A percentile compares a stretch with the other conserved stretches of the same genome.
phyloP scores from a whole-genome alignment of 2,329 filamentous ascomycete genomes.

The Endoconidiophora polonica region DNA sequence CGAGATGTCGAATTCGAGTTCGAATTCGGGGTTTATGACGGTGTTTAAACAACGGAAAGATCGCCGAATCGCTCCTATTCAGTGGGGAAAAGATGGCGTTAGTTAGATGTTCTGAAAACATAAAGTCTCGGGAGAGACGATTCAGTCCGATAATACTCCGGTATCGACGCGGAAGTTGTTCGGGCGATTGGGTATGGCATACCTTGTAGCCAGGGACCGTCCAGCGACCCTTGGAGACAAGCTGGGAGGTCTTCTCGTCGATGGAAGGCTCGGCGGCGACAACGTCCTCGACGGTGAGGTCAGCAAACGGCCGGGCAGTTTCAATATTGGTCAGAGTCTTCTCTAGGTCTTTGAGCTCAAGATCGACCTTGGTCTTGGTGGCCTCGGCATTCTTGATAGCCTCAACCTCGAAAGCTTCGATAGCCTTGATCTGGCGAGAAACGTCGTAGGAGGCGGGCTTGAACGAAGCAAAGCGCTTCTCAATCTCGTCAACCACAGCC shows the following conservation, averaged over 20 bases:
- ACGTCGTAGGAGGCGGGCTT: conserved; percentile 91
- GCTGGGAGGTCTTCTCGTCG: conserved; percentile 85
- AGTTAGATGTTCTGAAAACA: not conserved
- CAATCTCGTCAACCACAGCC: conserved; percentile 87
- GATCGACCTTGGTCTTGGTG: conserved; percentile 90
- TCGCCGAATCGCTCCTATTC: conserved; percentile 95
- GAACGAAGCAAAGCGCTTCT: conserved; percentile 85
- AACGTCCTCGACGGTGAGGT: conserved; percentile 95
- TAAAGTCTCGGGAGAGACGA: not conserved
- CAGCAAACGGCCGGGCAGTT: conserved; percentile 85
- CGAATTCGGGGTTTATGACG: conserved; percentile 10
- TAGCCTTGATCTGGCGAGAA: conserved; percentile 85
- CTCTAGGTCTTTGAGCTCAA: conserved; percentile 83
- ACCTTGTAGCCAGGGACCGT: conserved; percentile 98
- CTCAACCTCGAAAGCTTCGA: conserved; percentile 94
- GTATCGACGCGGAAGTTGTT: not conserved
- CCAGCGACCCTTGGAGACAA: conserved; percentile 98
- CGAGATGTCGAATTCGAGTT: conserved; percentile 3
- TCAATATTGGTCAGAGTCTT: conserved; percentile 96
- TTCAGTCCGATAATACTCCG: not conserved
- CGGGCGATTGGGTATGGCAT: conserved; percentile 21
- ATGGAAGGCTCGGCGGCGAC: conserved; percentile 88
- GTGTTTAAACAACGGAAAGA: conserved; percentile 73
- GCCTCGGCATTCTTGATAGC: conserved; percentile 92
- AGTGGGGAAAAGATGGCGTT: not conserved